Base-by-base conservation (phyloP, 805 yeast species). In the Saccharomyces eubayanus region DNA sequence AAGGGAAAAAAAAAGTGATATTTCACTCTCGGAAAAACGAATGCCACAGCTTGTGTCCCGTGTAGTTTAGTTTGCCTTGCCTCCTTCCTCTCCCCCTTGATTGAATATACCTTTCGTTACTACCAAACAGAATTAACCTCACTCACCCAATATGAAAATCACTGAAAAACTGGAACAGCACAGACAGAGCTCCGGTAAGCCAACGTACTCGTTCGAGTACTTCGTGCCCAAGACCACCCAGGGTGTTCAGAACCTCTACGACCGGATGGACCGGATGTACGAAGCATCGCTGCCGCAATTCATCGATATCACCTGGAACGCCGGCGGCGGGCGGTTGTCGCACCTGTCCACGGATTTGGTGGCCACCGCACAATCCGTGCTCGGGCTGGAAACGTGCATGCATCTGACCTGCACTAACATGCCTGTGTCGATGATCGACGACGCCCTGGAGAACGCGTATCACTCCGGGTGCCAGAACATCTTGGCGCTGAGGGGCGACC, bases 271-370 rank as follows among this genome's bases (percentile, higher is more conserved):
- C 67, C 82, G 97, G 69, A 94, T 94, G 99, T 89, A 88, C 70
- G 89, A 87, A 59, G 76, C 89, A 62, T 62, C 73, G 2, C 84
- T 84, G 58, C 99, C 99, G 1, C 82, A 87, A 59, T 94, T 94
- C 70, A 84, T 94, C 55, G 99, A 94, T 67, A 87, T 94, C 58
- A 94, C 99, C 0, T 94, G 99, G 99, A 92, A 92, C 65, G 99
- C 99, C 2, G 99, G 99, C 45, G 98, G 98, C 5, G 78, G 95
- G 49, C 62, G 59, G 2, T 72, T 86, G 50, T 84, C 95, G 12
- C 82, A 83, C 46, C 74, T 90, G 58, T 90, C 99, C 27, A 86
- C 90, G 36, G 98, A 94, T 60, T 85, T 94, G 80, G 95, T 94
- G 5, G 81, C 89, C 61, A 89, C 96, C 2, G 82, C 97, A 0